Evolutionary conservation across 495 filamentous ascomycete species (phyloP), one percentile per base, ranked within the genome.

Genomic region (Podospora pseudocomata): DNA sequence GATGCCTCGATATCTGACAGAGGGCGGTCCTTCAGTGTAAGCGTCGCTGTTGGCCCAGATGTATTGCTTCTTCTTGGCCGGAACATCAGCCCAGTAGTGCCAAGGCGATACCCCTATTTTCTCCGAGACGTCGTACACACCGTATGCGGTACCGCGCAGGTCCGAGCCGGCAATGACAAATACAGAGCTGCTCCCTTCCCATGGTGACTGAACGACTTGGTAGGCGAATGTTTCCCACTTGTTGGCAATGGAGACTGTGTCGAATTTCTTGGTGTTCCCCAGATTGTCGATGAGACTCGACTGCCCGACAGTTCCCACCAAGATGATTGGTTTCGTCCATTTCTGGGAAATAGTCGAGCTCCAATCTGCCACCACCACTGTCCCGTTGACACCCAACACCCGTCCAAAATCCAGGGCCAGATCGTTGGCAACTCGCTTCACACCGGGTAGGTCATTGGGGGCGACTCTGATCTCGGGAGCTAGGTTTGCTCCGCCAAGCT

Each of bases 81-180:
- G 79, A 1, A 88, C 85, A 73, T 91, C 88, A 16, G 87, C 87
- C 80, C 81, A 90, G 79, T 81, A 90, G 72, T 88, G 83, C 86
- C 85, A 89, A 44, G 87, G 87, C 20, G 84, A 87, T 4, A 89
- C 84, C 3, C 87, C 88, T 63, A 89, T 89, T 65, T 89, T 83
- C 71, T 89, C 85, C 16, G 87, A 86, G 64, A 91, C 72, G 63
- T 85, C 83, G 74, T 91, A 90, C 34, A 86, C 73, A 11, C 88
- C 88, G 69, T 84, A 91, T 28, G 89, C 85, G 0, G 86, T 83
- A 2, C 87, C 88, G 39, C 87, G 80, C 64, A 84, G 80, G 75
- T 90, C 87, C 65, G 85, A 77, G 28, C 88, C 88, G 16, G 83
- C 83, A 72, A 91, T 88, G 15, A 88, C 84, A 39, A 91, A 76